Conservation (phyloP, 495 filamentous ascomycete genomes). For the Neurospora sp. region DNA sequence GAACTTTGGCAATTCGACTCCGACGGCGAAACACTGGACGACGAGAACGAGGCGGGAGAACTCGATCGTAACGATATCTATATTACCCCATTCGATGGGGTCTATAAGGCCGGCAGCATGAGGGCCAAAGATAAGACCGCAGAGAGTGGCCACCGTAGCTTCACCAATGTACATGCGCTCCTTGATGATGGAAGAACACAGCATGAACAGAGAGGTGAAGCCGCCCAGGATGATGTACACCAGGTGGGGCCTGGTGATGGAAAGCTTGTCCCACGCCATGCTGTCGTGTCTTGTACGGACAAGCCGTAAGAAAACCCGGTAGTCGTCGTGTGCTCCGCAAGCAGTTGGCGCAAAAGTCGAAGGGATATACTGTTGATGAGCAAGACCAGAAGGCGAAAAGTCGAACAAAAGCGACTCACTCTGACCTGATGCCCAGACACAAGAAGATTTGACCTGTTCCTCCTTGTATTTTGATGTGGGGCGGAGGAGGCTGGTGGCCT, state of each 20-base stretch:
- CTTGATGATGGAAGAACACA: constrained; percentile 95
- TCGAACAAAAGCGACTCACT: not conserved
- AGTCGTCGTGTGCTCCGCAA: not conserved
- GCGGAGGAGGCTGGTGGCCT: not conserved
- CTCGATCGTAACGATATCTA: constrained; percentile 92
- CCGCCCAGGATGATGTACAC: constrained; percentile 97
- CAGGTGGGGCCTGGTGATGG: constrained; percentile 90
- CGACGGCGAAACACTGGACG: constrained; percentile 98
- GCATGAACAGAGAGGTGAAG: constrained; percentile 97
- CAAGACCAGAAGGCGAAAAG: not conserved
- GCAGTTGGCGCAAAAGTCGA: not conserved
- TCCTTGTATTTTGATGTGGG: not conserved
- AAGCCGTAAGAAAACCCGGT: not conserved
- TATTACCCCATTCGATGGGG: constrained; percentile 78
- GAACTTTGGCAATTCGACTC: constrained; percentile 91
- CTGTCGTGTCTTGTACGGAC: not conserved
- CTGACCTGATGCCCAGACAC: not conserved
- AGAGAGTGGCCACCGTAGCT: constrained; percentile 91
- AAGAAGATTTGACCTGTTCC: not conserved
- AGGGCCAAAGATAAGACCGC: constrained; percentile 95
- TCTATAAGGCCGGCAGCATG: constrained; percentile 88
- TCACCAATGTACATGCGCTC: constrained; percentile 98
- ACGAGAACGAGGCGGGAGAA: constrained; percentile 96
- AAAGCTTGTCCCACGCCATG: constrained; percentile 92
- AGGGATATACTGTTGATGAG: not conserved